These are phyloP conservation scores for Backusella macrospora DNA, from an alignment of 192 early-diverging fungal species.

Conservation along the genomic window DNA sequence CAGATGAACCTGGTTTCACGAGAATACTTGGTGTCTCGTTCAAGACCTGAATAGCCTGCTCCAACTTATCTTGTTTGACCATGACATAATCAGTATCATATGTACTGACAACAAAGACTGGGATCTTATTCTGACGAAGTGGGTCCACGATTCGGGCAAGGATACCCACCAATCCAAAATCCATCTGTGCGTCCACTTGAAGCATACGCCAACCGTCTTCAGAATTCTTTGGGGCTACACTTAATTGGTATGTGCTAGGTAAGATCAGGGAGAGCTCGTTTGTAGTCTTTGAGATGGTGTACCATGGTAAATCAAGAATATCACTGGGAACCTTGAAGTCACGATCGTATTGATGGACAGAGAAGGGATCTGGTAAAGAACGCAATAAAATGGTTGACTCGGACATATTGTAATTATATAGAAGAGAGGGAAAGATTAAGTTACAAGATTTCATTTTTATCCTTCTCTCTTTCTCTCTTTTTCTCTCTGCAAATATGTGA, in stretches of 20 bases:
- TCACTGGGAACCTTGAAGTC: neutral
- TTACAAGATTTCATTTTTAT: too few species aligned
- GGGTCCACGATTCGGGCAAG: slow-evolving; percentile 55
- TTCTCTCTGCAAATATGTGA: too few species aligned
- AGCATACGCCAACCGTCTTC: slow-evolving; percentile 51
- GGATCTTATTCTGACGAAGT: slow-evolving; percentile 56
- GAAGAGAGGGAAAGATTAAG: too few species aligned
- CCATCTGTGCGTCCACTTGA: slow-evolving; percentile 62
- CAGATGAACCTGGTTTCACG: slow-evolving; percentile 6
- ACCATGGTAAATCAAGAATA: slow-evolving; percentile 43
- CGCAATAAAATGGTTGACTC: slow-evolving; percentile 16
- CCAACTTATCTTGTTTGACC: slow-evolving; percentile 53
- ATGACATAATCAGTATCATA: slow-evolving; percentile 78
- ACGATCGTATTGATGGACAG: slow-evolving; percentile 27
- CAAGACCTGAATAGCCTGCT: slow-evolving; percentile 23
- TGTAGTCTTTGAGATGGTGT: slow-evolving; percentile 49
- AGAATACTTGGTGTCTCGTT: neutral
- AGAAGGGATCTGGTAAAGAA: slow-evolving; percentile 29
- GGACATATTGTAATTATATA: neutral
- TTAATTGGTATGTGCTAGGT: slow-evolving; percentile 13
- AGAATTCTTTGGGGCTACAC: slow-evolving; percentile 18
- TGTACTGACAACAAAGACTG: slow-evolving; percentile 70
- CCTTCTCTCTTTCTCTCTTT: too few species aligned
- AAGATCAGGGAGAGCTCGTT: slow-evolving; percentile 47
- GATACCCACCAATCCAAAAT: slow-evolving; percentile 71